Base-by-base conservation (phyloP, 768 basidiomycete genomes). In the Exsudoporus frostii region DNA sequence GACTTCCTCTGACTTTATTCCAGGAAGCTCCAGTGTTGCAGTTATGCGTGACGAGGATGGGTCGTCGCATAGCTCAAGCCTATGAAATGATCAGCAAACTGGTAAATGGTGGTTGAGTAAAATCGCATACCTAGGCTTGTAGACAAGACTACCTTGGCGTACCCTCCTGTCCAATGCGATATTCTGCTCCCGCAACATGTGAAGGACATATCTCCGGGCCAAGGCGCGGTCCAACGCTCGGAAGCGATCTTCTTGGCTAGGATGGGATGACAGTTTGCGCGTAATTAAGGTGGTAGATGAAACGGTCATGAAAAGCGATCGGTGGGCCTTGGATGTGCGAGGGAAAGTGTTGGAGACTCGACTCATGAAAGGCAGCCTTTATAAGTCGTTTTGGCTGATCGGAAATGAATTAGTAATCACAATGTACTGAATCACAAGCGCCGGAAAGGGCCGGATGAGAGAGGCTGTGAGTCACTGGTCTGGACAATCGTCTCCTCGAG, bases 41-140 rank as follows among this genome's bases (percentile, higher is more conserved):
- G 63, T 65, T 39, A 74, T 61, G 43, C 64, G 60, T 5, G 69
- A 64, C 14, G 61, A 66, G 1, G 61, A 54, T 1, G 71, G 66
- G 38, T 74, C 70, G 55, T 76, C 73, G 48, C 63, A 76, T 24
- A 77, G 27, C 48, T 76, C 75, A 51, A 75, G 67, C 40, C 75
- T 77, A 51, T 29, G 24, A 46, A 32, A 24, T 13, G 4, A 38
- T 70, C 15, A 70, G 58, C 17, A 17, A 8, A 49, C 55, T 56
- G 45, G 15, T 25, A 34, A 19, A 47, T 3, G 39, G 15, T 20
- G 27, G 13, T 39, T 17, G 11, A 17, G 50, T 58, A 5, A 63
- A 58, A 39, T 5, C 5, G 45, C 60, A 32, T 50, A 70, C 70
- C 68, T 60, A n/a, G 68, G 68, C 29, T 55, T 70, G 45, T 72